Evolutionary conservation across 1,139 yeast species (phyloP), one percentile per base, ranked within the genome.

Genomic region (Taphrina confusa): DNA sequence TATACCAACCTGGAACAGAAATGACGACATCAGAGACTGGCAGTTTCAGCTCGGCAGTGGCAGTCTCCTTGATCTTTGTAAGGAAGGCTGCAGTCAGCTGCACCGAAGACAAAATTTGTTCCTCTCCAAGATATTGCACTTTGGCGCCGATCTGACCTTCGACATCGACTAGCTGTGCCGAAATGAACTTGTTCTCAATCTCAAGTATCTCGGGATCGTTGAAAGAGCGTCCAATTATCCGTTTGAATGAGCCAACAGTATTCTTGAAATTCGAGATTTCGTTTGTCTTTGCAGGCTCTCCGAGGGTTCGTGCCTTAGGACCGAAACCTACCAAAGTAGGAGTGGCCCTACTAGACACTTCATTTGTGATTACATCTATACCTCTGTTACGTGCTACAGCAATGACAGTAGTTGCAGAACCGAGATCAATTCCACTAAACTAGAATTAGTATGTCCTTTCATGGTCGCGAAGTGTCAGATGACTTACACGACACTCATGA

Each of bases 361-460:
- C 99, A 75, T 94, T 94, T 78, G 92, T 97, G 70, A 92, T 88
- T 71, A 94, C 85, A 76, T 92, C 98, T 74, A 94, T 92, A 73
- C 97, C 97, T 80, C 97, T 85, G 83, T 92, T 92, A 76, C 95
- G 87, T 66, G 98, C 98, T 74, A 95, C 95, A 51, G 97, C 97
- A 73, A 92, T 82, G 68, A 91, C 97, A 66, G 95, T 84, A 80
- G 82, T 87, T 80, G 82, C 81, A 79, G 90, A 90, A 79, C 99
- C 99, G 74, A 92, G 85, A 83, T 92, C 99, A 76, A 92, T 86
- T 80, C 98, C 98, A 33, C 50, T 45, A 30, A 45, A 28, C 6
- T 14, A 14, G 12, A n/a, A n/a, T n/a, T n/a, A n/a, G n/a, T n/a
- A n/a, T n/a, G n/a, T n/a, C n/a, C n/a, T n/a, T n/a, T n/a, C n/a